Conservation (phyloP, 2,329 filamentous ascomycete genomes). For the Colletotrichum plurivorum region DNA sequence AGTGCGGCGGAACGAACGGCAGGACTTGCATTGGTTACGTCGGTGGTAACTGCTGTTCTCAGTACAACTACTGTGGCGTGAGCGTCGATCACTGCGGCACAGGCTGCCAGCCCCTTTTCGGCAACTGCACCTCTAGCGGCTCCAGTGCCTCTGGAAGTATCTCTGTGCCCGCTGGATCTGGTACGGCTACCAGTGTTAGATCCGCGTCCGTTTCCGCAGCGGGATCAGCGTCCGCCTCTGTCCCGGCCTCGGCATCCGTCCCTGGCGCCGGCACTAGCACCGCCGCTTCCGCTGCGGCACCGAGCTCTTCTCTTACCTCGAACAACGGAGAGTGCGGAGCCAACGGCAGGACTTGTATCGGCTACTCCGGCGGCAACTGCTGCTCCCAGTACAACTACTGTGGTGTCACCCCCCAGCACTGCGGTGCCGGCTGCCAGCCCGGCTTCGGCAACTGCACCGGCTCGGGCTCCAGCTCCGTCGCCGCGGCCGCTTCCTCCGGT, state of each 20-base stretch:
- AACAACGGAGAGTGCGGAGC: conserved; percentile 12
- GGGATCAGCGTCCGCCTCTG: neutral
- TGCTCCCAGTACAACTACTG: conserved; percentile 30
- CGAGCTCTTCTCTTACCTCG: neutral
- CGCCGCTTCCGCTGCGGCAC: neutral
- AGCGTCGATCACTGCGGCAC: conserved; percentile 50
- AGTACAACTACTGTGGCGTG: conserved; percentile 51
- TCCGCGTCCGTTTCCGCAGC: neutral
- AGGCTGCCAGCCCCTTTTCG: conserved; percentile 50
- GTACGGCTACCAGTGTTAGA: neutral
- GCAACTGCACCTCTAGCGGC: conserved; percentile 26
- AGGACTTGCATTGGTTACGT: conserved; percentile 22
- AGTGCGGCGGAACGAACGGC: conserved; percentile 11
- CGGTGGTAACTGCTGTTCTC: conserved; percentile 46
- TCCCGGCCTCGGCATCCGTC: neutral
- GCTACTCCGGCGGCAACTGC: conserved; percentile 23
- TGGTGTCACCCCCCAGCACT: neutral
- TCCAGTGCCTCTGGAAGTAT: neutral
- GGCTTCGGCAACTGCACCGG: conserved; percentile 21
- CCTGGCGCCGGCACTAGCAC: neutral
- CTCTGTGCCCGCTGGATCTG: neutral
- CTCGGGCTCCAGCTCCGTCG: neutral
- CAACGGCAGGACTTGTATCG: conserved; percentile 16
- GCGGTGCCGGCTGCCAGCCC: conserved; percentile 27
- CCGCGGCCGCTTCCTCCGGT: neutral